Conservation (phyloP, 75 land plant species). For the Cupressus sempervirens region DNA sequence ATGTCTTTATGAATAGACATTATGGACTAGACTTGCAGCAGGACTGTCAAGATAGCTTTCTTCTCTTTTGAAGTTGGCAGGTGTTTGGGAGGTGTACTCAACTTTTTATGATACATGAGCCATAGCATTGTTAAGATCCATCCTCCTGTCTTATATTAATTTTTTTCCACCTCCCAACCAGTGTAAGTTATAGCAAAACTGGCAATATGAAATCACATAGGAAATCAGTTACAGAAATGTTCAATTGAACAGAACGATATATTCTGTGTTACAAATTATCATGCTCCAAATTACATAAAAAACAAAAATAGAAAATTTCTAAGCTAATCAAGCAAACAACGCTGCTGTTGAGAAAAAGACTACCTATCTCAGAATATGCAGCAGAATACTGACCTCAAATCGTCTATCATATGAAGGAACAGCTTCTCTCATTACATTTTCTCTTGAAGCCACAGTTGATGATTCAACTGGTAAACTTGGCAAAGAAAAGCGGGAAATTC, state of each 20-base stretch:
- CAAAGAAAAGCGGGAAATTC: constrained; percentile 45
- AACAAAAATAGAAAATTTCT: not conserved
- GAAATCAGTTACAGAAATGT: not conserved
- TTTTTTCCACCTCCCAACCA: constrained; percentile 3
- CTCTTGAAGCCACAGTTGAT: constrained; percentile 32
- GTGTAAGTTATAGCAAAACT: constrained; percentile 5
- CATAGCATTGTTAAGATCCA: not conserved
- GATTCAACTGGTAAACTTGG: constrained; percentile 37
- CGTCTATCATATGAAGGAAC: constrained; percentile 31
- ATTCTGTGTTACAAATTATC: constrained; percentile 1
- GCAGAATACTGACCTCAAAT: constrained; percentile 51
- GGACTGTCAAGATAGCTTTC: not conserved
- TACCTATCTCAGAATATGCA: not conserved
- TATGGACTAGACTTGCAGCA: not conserved
- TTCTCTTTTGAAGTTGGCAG: not conserved
- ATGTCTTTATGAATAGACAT: not conserved
- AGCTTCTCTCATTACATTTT: constrained; percentile 33
- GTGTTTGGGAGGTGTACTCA: not conserved
- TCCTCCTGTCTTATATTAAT: not conserved
- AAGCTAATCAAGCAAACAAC: not conserved
- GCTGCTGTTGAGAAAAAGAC: too few species aligned
- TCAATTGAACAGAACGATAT: not conserved
- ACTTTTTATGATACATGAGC: constrained; percentile 7
- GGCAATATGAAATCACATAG: not conserved
- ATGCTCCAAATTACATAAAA: not conserved